Evolutionary conservation across 768 basidiomycete genomes (phyloP), one percentile per base, ranked within the genome.

Genomic region (Tephrocybe sp.): DNA sequence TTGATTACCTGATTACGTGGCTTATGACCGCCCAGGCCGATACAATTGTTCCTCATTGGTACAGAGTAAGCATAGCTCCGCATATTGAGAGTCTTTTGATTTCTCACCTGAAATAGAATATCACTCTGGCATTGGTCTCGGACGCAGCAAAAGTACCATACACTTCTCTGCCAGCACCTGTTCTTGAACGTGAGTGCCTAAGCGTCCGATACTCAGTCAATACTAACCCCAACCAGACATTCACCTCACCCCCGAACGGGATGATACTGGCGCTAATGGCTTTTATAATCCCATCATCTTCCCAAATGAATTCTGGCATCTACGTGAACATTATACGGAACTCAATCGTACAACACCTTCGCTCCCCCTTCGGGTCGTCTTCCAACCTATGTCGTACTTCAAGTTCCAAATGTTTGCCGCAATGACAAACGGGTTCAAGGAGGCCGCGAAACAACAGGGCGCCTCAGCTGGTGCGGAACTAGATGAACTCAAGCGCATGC

Each of bases 401-500:
- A 94, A 94, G 67, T 94, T 94, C 73, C 88, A 93, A 60, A 63
- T 94, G 10, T 92, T 87, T 61, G 82, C 91, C 0, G 79, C 86
- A 1, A 82, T 97, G 82, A 85, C 88, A 22, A 82, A 82, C 42
- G 85, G 91, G 2, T 94, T 97, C 65, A 83, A 90, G 37, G 89
- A 94, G 64, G 89, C 90, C 15, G 78, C 82, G n/a, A 83, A 86
- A 63, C 78, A 86, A 53, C 84, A 88, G 58, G 83, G 85, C 16
- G 76, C 75, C 12, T 71, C 72, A 1, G 74, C 75, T 23, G 72
- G 72, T 10, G 79, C 82, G 23, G 95, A 98, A 64, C 65, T 98
- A 36, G 95, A 99, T 64, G 95, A 97, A 71, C 69, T 99, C 59
- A 99, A 99, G 72, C 77, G 93, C 49, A 95, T 95, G 88, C 70